Base-by-base conservation (phyloP, 345 rosid genomes). In the Salix brachista region DNA sequence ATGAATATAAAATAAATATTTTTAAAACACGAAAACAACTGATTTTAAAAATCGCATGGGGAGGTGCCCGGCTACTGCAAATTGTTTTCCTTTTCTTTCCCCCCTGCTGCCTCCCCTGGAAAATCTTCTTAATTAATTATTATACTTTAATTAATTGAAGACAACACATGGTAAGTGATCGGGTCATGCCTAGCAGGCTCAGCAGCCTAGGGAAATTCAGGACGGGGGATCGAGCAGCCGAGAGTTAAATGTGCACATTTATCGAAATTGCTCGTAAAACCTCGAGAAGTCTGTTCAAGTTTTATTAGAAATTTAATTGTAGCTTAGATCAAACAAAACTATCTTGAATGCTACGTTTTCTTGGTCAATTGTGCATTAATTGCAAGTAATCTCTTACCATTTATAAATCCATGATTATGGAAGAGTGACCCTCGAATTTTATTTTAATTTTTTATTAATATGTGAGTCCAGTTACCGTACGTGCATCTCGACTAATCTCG, bases 391-490 rank as follows among this genome's bases (percentile, higher is more conserved):
- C 23, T 23, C 23, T 58, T 1, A 58, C 64, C 12, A 1, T 10
- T 13, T n/a, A n/a, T 25, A 10, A 58, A n/a, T 23, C 64, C 64
- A 58, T 13, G 25, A 3, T n/a, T 1, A 9, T 3, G 28, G 28
- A 10, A 58, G 25, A 12, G 16, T 23, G 14, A 11, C 14, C 8
- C 46, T 42, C 12, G 0, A 41, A 0, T 34, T 34, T 34, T 30
- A 2, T 30, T 30, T 26, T 26, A 26, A 1, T 32, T 36, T 36
- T 36, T 36, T 36, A 36, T 0, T 36, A 36, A 5, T 34, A 34
- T 0, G 1, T 34, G 36, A 34, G 1, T 32, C 0, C 5, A 4
- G 5, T 32, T 32, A 4, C 0, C 0, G 5, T 32, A 0, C 0
- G 0, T 32, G 5, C 0, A 32, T 32, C 1, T 34, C 6, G 0